phyloP scores from a whole-genome alignment of 192 early-diverging fungal species.

The Entomortierella chlamydospora region DNA sequence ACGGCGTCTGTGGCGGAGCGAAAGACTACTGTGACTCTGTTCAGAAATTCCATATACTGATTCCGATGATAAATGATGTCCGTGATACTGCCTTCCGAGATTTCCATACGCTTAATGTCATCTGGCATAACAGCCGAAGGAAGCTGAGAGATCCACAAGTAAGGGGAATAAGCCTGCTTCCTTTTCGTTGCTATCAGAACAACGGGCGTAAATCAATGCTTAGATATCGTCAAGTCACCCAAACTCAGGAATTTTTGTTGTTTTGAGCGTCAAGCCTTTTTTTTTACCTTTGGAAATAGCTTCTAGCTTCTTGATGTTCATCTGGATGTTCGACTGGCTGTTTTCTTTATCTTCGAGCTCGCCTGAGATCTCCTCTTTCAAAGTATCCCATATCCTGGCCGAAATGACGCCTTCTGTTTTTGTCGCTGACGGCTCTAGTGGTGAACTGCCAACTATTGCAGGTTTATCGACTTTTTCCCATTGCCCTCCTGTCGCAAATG shows the following conservation, averaged over 20 bases:
- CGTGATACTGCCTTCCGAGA: slow-evolving; percentile 27
- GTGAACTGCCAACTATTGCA: background rate
- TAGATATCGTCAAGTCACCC: too few species aligned
- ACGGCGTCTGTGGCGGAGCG: slow-evolving; percentile 52
- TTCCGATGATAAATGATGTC: slow-evolving; percentile 48
- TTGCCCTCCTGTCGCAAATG: slow-evolving; percentile 12
- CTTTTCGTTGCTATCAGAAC: slow-evolving; percentile 11
- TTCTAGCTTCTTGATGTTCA: slow-evolving; percentile 43
- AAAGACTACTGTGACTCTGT: slow-evolving; percentile 38
- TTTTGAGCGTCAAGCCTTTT: background rate
- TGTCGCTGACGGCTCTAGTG: background rate
- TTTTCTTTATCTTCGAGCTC: slow-evolving; percentile 9
- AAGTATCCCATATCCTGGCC: slow-evolving; percentile 20
- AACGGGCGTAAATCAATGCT: too few species aligned
- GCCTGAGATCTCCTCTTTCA: slow-evolving; percentile 5
- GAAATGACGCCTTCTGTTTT: background rate
- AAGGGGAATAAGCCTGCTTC: slow-evolving; percentile 47
- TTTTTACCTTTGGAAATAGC: slow-evolving; percentile 39
- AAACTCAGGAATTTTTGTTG: background rate
- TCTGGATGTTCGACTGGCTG: slow-evolving; percentile 31
- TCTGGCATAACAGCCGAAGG: slow-evolving; percentile 47
- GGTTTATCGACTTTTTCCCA: slow-evolving; percentile 7
- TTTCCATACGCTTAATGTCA: slow-evolving; percentile 42
- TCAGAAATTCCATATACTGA: slow-evolving; percentile 39
- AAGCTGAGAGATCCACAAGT: slow-evolving; percentile 29